Base-by-base conservation (phyloP, 768 basidiomycete genomes). In the Tricholoma furcatifolium region DNA sequence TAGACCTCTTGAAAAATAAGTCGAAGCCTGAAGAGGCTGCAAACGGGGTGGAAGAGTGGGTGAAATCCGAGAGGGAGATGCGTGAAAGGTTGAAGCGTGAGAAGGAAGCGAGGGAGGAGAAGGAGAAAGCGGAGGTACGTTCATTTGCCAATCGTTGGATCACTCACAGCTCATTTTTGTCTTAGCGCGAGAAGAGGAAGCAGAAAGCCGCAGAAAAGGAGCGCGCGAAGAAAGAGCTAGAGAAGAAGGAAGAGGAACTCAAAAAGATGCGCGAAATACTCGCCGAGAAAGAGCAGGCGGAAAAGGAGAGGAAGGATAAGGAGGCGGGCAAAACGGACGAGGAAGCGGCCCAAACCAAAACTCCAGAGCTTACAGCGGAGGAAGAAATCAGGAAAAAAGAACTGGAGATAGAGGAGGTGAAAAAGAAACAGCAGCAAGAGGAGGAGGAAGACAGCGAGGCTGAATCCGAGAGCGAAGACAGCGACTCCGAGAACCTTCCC, bases 1-100 rank as follows among this genome's bases (percentile, higher is more conserved):
- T 59, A 90, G 88, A 91, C 70, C 64, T 95, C 54, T 75, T 96
- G 53, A 86, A 87, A 70, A 86, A 92, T 73, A 94, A 95, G 72
- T 84, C 86, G 18, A 76, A 87, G 49, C 91, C 92, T 2, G 87
- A 91, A 62, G 74, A 77, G 2, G 91, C 91, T 21, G 86, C 90
- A 2, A 71, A 75, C 18, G 83, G 80, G 11, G 85, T 84, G 18
- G 75, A 74, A 1, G 77, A 71, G 35, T 95, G 92, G 92, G 89
- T 93, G 14, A 67, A 79, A 46, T 74, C 76, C 47, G 91, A 93
- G 72, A 79, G 88, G 57, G 82, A 84, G 68, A 82, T 92, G 76
- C 77, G 79, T 57, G 88, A 88, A 69, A 78, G 85, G 59, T 70
- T 91, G 55, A 77, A 79, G 71, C 78, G 79, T 62, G 90, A 93